Evolutionary conservation across 2,329 filamentous ascomycete genomes (phyloP), one percentile per base, ranked within the genome.

Genomic region (Gnomoniopsis smithogilvyi): DNA sequence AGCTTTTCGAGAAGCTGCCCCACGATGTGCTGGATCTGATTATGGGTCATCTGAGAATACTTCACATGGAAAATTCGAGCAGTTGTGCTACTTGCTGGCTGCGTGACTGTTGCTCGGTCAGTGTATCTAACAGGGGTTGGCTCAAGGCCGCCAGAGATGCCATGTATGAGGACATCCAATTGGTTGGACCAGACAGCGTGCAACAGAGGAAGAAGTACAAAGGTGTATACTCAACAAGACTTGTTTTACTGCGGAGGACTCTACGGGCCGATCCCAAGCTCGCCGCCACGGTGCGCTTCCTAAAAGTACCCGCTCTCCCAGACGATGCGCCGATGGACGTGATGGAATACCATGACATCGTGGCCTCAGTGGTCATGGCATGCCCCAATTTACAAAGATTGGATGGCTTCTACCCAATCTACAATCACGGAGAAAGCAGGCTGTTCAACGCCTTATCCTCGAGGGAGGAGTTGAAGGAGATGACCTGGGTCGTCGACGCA

Each of bases 61-160:
- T 78, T 15, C 85, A 88, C 66, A 67, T 86, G 14, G 70, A 69
- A 7, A 66, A 70, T 15, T 71, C 72, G 2, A 81, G 78, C 63
- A 70, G 72, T 36, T 88, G 85, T 67, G 78, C 83, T 17, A 87
- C 85, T 19, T 88, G 85, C 68, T 86, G 82, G 81, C 85, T 86
- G 82, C 77, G 85, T 51, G 84, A 88, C 65, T 71, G 80, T 33
- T 81, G 78, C 64, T 78, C 77, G 46, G 68, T 86, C 45, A 76
- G 79, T 12, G 58, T 83, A 12, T 74, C 76, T 41, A 80, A 78
- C 17, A 77, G 76, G 62, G 84, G 80, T 65, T 80, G 81, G 73
- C 73, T 79, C 65, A 78, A 77, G 63, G 77, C 76, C 45, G 82
- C 82, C 7, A 76, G 79, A 21, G 70, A 72, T 21, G 78, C 78